phyloP scores from a whole-genome alignment of 805 yeast genomes.

The Yarrowia hollandica region DNA sequence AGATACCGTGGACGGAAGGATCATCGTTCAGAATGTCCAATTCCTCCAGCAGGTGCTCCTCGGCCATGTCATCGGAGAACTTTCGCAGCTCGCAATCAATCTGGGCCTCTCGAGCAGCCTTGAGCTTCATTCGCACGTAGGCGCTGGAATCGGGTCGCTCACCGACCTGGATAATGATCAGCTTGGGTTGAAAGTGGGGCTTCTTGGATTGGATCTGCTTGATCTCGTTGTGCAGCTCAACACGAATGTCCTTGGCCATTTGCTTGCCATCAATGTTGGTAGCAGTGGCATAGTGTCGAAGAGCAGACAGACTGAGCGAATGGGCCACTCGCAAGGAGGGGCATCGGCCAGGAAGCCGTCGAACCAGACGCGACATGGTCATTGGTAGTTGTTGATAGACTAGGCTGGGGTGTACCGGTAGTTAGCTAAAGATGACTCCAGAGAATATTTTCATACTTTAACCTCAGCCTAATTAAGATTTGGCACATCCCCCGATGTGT shows the following conservation, averaged over 20 bases:
- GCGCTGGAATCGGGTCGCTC: constrained; percentile 85
- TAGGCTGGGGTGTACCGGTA: neutral
- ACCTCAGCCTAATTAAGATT: constrained; percentile 9
- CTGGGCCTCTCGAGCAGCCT: constrained; percentile 83
- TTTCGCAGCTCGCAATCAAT: constrained; percentile 66
- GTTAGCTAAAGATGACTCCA: constrained; percentile 11
- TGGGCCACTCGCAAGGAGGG: constrained; percentile 21
- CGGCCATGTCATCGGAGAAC: constrained; percentile 61
- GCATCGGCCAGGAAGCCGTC: constrained; percentile 16
- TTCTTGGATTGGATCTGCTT: constrained; percentile 32
- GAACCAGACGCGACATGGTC: constrained; percentile 29
- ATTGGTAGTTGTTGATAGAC: neutral
- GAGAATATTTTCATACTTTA: constrained; percentile 22
- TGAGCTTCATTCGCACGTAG: constrained; percentile 86
- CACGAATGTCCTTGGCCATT: constrained; percentile 32
- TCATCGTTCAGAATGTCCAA: constrained; percentile 70
- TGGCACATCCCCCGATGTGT: constrained; percentile 22
- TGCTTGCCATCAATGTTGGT: constrained; percentile 28
- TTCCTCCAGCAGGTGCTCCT: constrained; percentile 56
- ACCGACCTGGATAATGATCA: constrained; percentile 89
- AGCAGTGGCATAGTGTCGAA: constrained; percentile 28
- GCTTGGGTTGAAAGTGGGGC: constrained; percentile 60
- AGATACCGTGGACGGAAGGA: constrained; percentile 75
- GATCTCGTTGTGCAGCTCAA: constrained; percentile 34
- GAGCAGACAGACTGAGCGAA: constrained; percentile 23